Percentiles rank a stretch among this genome's conserved stretches.
Evolutionary conservation across 1,139 yeast species (phyloP).

Genomic region (Candida gigantensis): DNA sequence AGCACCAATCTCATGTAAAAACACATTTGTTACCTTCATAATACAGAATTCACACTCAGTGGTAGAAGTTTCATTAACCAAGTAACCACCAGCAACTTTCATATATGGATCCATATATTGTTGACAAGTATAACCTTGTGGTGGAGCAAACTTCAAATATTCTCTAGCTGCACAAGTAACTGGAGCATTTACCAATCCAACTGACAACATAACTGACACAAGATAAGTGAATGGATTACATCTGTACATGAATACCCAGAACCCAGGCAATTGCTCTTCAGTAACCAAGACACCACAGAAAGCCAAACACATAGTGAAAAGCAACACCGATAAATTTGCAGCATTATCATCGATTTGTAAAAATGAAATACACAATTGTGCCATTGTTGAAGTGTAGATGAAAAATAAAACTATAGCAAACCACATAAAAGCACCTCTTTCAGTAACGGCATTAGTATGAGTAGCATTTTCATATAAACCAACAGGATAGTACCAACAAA

Average conservation of each 20-base stretch:
- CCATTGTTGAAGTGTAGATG: constrained; percentile 36
- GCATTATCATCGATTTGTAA: constrained; percentile 41
- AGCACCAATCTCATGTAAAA: constrained; percentile 44
- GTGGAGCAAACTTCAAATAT: constrained; percentile 26
- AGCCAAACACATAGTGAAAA: constrained; percentile 29
- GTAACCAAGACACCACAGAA: constrained; percentile 37
- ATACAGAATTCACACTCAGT: constrained; percentile 53
- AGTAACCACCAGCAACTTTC: constrained; percentile 49
- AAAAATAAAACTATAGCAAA: constrained; percentile 40
- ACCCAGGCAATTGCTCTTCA: constrained; percentile 27
- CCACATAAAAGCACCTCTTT: constrained; percentile 47
- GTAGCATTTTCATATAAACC: constrained; percentile 63
- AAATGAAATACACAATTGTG: constrained; percentile 39
- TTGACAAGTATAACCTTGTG: constrained; percentile 58
- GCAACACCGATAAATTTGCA: constrained; percentile 26
- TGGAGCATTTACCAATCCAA: constrained; percentile 25
- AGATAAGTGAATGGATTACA: constrained; percentile 68
- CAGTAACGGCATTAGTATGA: constrained; percentile 21
- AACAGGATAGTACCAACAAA: constrained; percentile 34
- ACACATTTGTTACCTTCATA: constrained; percentile 49
- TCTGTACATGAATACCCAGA: constrained; percentile 61
- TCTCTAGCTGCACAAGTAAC: constrained; percentile 29
- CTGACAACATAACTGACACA: constrained; percentile 31
- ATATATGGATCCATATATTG: constrained; percentile 51
- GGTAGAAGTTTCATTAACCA: constrained; percentile 31